A percentile compares a stretch with the other conserved stretches of the same genome.
phyloP scores from a whole-genome alignment of 2,329 filamentous ascomycete species.

The Chaetomium olivaceum region DNA sequence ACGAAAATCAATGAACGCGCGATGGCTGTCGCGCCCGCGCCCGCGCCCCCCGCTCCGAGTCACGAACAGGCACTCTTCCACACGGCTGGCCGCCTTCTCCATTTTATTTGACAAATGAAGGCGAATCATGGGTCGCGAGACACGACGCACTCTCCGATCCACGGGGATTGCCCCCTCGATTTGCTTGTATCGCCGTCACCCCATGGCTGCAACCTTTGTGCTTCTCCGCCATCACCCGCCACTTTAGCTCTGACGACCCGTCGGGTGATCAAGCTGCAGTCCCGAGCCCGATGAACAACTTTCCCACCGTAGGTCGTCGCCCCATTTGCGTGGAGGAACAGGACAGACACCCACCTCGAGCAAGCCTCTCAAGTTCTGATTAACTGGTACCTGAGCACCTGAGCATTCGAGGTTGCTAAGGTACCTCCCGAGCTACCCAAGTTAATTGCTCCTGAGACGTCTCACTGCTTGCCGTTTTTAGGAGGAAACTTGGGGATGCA shows the following conservation, averaged over 20 bases:
- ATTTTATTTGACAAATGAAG: neutral
- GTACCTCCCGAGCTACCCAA: too few species aligned
- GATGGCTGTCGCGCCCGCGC: neutral
- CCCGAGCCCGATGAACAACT: neutral
- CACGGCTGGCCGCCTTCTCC: neutral
- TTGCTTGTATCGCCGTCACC: slow-evolving; percentile 16
- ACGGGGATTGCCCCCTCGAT: slow-evolving; percentile 1
- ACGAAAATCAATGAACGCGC: slow-evolving; percentile 4
- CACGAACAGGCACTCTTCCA: neutral
- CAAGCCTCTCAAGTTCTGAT: neutral
- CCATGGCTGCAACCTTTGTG: slow-evolving; percentile 19
- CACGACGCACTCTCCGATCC: slow-evolving; percentile 1
- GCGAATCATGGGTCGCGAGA: neutral
- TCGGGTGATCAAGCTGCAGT: slow-evolving; percentile 16
- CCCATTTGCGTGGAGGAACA: neutral
- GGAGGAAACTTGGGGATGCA: neutral
- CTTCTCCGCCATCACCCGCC: slow-evolving; percentile 14
- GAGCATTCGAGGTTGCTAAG: too few species aligned
- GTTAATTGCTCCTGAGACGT: slow-evolving; percentile 15
- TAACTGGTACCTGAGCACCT: neutral
- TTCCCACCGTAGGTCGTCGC: neutral
- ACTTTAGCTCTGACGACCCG: slow-evolving; percentile 13
- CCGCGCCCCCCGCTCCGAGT: neutral
- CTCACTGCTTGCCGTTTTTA: slow-evolving; percentile 11
- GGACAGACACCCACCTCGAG: neutral